These are phyloP conservation scores for Cucurbitaria berberidis DNA, from an alignment of 2,329 filamentous ascomycete species.

Conservation along the genomic window DNA sequence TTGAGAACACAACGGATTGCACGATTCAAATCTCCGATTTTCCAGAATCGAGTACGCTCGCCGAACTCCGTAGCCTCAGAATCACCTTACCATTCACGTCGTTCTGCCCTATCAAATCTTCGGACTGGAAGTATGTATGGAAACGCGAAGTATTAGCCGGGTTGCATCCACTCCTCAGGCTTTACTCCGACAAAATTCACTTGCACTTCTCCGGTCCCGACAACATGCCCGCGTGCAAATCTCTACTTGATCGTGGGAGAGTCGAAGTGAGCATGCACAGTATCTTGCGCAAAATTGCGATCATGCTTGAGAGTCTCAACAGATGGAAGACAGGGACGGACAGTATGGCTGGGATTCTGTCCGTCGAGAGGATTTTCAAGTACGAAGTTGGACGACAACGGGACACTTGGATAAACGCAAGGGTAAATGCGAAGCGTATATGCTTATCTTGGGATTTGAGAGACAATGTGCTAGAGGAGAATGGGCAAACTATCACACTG, in stretches of 20 bases:
- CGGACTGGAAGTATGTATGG: neutral
- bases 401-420: neutral
- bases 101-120: neutral
- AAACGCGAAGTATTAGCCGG: neutral
- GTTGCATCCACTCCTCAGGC: constrained; percentile 2
- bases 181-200: neutral
- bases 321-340: neutral
- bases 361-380: neutral
- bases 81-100: neutral
- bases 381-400: neutral
- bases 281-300: neutral
- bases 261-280: constrained; percentile 5
- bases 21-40: neutral
- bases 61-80: neutral
- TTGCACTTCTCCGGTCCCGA: neutral
- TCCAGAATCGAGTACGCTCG: neutral
- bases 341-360: neutral
- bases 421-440: neutral
- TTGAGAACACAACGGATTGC: neutral
- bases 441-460: constrained; percentile 8
- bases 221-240: neutral
- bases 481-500: neutral
- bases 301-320: constrained; percentile 2
- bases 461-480: neutral
- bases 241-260: neutral